phyloP scores from a whole-genome alignment of 495 filamentous ascomycete genomes.

The Penicillium pulvis region DNA sequence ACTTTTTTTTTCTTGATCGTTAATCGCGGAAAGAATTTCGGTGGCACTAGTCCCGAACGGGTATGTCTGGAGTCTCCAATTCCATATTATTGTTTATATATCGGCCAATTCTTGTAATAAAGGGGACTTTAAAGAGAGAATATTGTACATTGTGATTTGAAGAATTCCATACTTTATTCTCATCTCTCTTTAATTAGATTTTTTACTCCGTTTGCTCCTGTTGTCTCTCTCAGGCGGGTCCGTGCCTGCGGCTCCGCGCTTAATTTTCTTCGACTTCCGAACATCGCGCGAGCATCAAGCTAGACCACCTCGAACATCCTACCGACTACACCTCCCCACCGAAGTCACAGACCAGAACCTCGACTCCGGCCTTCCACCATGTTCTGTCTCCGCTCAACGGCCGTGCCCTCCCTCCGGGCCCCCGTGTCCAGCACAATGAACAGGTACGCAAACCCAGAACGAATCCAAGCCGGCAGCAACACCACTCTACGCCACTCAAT shows the following conservation, averaged over 20 bases:
- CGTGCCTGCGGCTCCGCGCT: constrained; percentile 42
- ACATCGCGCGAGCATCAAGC: constrained; percentile 26
- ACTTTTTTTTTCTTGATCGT: constrained; percentile 19
- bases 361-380: constrained; percentile 23
- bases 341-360: constrained; percentile 3
- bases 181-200: background rate
- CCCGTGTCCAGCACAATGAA: constrained; percentile 24
- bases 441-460: constrained; percentile 22
- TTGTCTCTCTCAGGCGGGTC: constrained; percentile 24
- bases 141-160: background rate
- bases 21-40: constrained; percentile 32
- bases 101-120: background rate
- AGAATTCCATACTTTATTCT: background rate
- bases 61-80: constrained; percentile 11
- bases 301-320: constrained; percentile 13
- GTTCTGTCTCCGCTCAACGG: constrained; percentile 38
- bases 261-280: constrained; percentile 41
- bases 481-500: background rate
- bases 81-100: background rate
- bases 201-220: background rate
- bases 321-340: constrained; percentile 4
- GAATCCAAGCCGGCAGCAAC: constrained; percentile 6
- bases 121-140: background rate
- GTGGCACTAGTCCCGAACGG: constrained; percentile 30
- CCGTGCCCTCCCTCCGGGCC: constrained; percentile 30